Evolutionary conservation across 2,329 filamentous ascomycete species (phyloP).

Genomic region (Chaetomium sp.): DNA sequence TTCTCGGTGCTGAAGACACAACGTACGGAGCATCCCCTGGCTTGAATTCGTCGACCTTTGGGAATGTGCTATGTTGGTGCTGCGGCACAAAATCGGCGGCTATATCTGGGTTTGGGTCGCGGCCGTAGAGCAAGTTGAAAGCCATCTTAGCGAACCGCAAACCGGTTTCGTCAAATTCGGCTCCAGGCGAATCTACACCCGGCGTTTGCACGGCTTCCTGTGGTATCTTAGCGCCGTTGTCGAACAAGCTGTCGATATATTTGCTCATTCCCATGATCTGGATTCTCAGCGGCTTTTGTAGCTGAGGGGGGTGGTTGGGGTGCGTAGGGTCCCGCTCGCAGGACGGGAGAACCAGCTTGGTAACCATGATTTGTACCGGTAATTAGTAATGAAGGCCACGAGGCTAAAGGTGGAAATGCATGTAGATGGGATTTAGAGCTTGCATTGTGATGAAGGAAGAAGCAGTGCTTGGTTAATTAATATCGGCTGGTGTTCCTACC

Average conservation of each 20-base stretch:
- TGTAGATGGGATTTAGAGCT: not conserved
- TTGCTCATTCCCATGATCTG: slow-evolving; percentile 1
- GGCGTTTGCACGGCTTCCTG: slow-evolving; percentile 1
- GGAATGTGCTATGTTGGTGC: slow-evolving; percentile 1
- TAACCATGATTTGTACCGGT: slow-evolving; percentile 1
- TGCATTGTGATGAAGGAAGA: slow-evolving; percentile 1
- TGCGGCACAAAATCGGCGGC: not conserved
- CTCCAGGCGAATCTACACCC: not conserved
- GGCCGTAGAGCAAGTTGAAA: slow-evolving; percentile 1
- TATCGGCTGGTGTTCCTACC: not conserved
- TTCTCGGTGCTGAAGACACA: not conserved
- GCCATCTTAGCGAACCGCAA: slow-evolving; percentile 1
- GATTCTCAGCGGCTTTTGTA: slow-evolving; percentile 1
- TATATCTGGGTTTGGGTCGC: not conserved
- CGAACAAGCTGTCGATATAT: slow-evolving; percentile 1
- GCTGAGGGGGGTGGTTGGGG: not conserved
- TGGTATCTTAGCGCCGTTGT: not conserved
- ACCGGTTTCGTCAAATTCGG: slow-evolving; percentile 1
- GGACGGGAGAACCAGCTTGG: slow-evolving; percentile 1
- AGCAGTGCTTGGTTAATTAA: not conserved
- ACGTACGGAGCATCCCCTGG: not conserved
- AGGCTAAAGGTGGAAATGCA: slow-evolving; percentile 1
- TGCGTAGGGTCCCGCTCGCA: slow-evolving; percentile 1
- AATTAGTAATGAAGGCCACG: not conserved
- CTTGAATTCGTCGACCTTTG: slow-evolving; percentile 1